Base-by-base conservation (phyloP, 371 early-diverging fungal genomes). In the Blastocladiella emersonii region DNA sequence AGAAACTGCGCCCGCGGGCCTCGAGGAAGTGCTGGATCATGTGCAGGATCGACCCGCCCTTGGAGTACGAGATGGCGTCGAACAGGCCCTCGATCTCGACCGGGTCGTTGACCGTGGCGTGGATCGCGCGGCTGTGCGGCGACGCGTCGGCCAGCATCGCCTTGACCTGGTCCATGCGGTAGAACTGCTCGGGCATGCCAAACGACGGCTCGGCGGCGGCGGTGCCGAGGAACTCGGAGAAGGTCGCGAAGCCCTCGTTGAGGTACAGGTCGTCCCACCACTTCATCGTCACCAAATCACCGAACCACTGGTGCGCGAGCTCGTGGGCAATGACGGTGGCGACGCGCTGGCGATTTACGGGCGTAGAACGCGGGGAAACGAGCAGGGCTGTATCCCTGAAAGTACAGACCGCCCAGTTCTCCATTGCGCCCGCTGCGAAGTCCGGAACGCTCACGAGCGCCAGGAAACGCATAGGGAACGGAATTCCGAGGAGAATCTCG, bases 221-320 rank as follows among this genome's bases (percentile, higher is more conserved):
- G 59, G 37, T 27, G 44, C 59, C 59, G 32, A 35, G 17, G 37
- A 25, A 59, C 32, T 59, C 37, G 7, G 17, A 10, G 17, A 44
- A 44, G 23, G 45, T 44, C 10, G 45, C 45, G 21, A 44, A 44
- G 25, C 96, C 96, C 76, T 98, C 98, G 76, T 95, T 95, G 44
- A 98, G 81, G 93, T 95, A 97, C 43, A 97, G 79, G 65, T 93
- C 89, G 64, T 80, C 78, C 96, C 94, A 95, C 92, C 59, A 59
- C 63, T 79, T 80, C 86, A 87, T 86, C n/a, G 93, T 93, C n/a
- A 93, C 95, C 57, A 95, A 73, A 74, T 98, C 95, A 32, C 98
- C 98, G 74, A 98, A 95, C 91, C 94, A 93, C 81, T 93, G 93
- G 74, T 94, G 95, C 6, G 93, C 95, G 27, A 95, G 77, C 78